Conservation (phyloP, 2,329 filamentous ascomycete genomes). For the Diaporthe aspalathi region DNA sequence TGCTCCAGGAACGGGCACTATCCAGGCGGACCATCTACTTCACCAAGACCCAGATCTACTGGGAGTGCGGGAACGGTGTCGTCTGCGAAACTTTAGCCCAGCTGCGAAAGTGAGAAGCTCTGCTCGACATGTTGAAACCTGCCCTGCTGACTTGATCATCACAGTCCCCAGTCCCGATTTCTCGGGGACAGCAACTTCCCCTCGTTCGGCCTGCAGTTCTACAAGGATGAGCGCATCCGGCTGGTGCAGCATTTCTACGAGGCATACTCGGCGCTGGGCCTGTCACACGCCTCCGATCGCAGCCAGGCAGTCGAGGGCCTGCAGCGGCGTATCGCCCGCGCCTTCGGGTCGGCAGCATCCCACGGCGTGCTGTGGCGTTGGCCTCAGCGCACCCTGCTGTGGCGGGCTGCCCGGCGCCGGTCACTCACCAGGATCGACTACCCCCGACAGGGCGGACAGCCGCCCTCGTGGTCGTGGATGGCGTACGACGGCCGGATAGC, state of each 20-base stretch:
- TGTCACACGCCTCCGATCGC: neutral
- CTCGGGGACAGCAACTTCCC: neutral
- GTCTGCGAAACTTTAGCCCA: too few species aligned
- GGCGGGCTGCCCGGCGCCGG: neutral
- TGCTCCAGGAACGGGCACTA: too few species aligned
- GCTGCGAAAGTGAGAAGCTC: too few species aligned
- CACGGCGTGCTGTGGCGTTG: neutral
- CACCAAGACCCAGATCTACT: too few species aligned
- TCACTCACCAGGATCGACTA: neutral
- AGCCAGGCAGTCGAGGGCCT: neutral
- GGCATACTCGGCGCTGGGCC: neutral
- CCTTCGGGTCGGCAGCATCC: neutral
- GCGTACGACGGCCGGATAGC: neutral
- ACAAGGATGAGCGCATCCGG: neutral
- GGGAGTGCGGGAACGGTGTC: too few species aligned
- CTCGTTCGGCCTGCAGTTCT: neutral
- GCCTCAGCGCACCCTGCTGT: neutral
- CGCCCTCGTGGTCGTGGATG: neutral
- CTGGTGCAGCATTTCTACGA: neutral
- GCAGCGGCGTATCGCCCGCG: neutral
- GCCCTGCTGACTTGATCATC: too few species aligned
- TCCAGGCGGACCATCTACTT: too few species aligned
- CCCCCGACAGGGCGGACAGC: neutral
- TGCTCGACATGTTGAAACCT: too few species aligned
- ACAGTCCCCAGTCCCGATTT: neutral